Percentiles rank a stretch among this genome's conserved stretches.
phyloP scores from a whole-genome alignment of 169 alveolate species.

The Plasmodium blacklocki region DNA sequence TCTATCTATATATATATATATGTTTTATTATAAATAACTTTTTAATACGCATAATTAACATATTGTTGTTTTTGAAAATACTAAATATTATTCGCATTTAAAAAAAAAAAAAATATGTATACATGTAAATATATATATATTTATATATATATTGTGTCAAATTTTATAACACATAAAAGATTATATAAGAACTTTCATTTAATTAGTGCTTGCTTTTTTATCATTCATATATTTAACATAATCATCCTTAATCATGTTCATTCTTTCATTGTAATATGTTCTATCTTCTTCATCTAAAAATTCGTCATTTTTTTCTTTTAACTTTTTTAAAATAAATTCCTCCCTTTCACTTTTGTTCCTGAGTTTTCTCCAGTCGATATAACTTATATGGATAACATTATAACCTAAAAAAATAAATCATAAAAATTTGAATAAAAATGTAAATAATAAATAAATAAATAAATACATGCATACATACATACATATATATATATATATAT shows the following conservation, averaged over 20 bases:
- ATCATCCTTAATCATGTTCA: slow-evolving; percentile 83
- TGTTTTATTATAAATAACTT: too few relatives aligned
- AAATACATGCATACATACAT: not conserved
- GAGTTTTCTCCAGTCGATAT: slow-evolving; percentile 90
- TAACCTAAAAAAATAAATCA: slow-evolving; percentile 55
- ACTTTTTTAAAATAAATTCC: slow-evolving; percentile 91
- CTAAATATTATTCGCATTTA: too few relatives aligned
- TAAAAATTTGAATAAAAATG: not conserved
- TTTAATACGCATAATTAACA: too few relatives aligned
- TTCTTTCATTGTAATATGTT: slow-evolving; percentile 87
- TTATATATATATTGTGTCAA: too few relatives aligned
- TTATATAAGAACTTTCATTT: not conserved
- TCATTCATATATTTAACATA: slow-evolving; percentile 77
- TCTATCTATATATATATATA: too few relatives aligned
- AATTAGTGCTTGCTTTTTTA: slow-evolving; percentile 39
- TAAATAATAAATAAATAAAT: not conserved
- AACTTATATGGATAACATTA: slow-evolving; percentile 88
- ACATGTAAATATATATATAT: too few relatives aligned
- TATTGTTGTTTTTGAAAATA: too few relatives aligned
- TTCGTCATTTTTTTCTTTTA: slow-evolving; percentile 93
- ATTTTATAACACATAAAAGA: too few relatives aligned
- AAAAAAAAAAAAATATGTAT: too few relatives aligned
- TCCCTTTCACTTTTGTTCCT: slow-evolving; percentile 92
- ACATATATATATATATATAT: not conserved
- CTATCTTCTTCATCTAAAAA: slow-evolving; percentile 94